phyloP scores from a whole-genome alignment of 202 grass and related monocot genomes.

The Cymbopogon flexuosus region DNA sequence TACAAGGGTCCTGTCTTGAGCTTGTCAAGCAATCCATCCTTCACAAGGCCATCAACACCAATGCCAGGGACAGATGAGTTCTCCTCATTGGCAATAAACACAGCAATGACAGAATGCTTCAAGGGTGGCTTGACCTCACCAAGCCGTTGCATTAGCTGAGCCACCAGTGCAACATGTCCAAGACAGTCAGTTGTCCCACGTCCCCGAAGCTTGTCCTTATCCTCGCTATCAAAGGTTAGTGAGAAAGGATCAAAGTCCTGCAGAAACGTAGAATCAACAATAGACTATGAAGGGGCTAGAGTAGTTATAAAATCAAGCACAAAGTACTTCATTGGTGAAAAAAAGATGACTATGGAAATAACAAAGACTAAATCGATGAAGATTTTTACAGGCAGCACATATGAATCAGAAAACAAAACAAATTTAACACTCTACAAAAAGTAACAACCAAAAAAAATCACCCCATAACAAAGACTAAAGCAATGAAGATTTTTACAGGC shows the following conservation, averaged over 20 bases:
- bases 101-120: constrained; percentile 71
- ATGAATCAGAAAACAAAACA: background rate
- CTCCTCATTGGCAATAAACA: constrained; percentile 97
- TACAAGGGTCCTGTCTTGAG: constrained; percentile 74
- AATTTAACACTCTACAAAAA: background rate
- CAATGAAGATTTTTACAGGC: background rate
- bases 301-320: background rate
- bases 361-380: background rate
- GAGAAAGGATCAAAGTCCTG: constrained; percentile 78
- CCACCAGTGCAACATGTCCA: constrained; percentile 84
- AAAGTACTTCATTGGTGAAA: background rate
- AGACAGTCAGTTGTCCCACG: constrained; percentile 73
- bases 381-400: background rate
- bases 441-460: background rate
- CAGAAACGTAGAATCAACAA: background rate
- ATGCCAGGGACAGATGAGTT: constrained; percentile 71
- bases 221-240: constrained; percentile 55
- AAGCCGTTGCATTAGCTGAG: constrained; percentile 70
- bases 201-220: constrained; percentile 63
- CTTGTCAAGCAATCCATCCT: constrained; percentile 74
- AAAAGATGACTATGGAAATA: background rate
- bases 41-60: constrained; percentile 68
- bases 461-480: background rate
- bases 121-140: constrained; percentile 66
- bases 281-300: background rate